Base-by-base conservation (phyloP, 1,284 basidiomycete genomes). In the Farysia itapuensis region DNA sequence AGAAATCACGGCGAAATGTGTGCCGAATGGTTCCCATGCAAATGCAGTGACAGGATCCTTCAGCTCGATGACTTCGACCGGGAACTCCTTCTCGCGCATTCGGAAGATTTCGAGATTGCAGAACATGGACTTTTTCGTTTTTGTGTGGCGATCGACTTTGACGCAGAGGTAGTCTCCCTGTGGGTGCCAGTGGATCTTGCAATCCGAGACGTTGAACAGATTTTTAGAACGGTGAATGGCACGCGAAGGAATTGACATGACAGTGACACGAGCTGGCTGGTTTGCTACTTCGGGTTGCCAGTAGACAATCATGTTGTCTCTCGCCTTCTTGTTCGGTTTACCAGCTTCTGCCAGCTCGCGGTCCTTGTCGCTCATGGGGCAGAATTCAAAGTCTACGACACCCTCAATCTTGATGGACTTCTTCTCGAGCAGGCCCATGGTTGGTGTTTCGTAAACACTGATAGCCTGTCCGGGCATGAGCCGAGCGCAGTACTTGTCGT, bases 381-480 rank as follows among this genome's bases (percentile, higher is more conserved):
- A 92, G 95, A 95, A 99, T 80, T 98, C 95, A 78, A 98, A 98
- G 80, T 98, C 95, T 64, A 93, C 83, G 26, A 99, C 94, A 19
- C 94, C 95, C 70, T 98, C 93, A 51, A 98, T 89, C 81, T 97
- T 97, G 79, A 98, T 81, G 68, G 88, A 90, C 82, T 97, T 99
- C 81, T 96, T 97, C 70, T 91, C 94, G 53, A 97, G 84, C 40
- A 98, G 81, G 69, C 86, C 86, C 92, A 99, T 96, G 51, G 84
- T 83, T 12, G 95, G 95, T 43, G 94, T 84, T 79, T 96, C 91
- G 79, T 98, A 93, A 36, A 98, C 86, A 73, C 91, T 92, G 79
- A 99, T 97, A 79, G 89, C 88, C 75, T 90, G 85, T 23, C 90
- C 90, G 21, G 89, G 86, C 23, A 88, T 88, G 60, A 91, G 83